Evolutionary conservation across 352 stramenopile genomes (phyloP).

Genomic region (Phytophthora hibernalis): DNA sequence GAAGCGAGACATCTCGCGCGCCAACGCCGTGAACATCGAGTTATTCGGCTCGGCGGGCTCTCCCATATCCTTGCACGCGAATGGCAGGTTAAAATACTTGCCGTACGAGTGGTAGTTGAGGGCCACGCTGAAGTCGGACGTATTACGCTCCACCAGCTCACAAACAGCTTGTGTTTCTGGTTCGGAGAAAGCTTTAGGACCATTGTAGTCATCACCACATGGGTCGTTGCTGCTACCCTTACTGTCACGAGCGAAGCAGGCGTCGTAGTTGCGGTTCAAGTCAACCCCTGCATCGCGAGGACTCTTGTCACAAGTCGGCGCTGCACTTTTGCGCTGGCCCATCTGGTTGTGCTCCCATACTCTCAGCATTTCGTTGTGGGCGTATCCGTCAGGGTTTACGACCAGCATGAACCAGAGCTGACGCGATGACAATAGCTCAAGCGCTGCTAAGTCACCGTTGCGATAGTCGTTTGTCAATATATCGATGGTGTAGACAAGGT

Average conservation of each 20-base stretch:
- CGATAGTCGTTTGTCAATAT: slow-evolving; percentile 63
- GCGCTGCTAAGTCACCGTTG: slow-evolving; percentile 62
- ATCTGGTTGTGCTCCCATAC: slow-evolving; percentile 57
- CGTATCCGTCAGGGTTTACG: slow-evolving; percentile 88
- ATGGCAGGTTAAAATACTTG: slow-evolving; percentile 84
- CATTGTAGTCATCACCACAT: slow-evolving; percentile 82
- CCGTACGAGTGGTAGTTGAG: slow-evolving; percentile 91
- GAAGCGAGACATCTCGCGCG: slow-evolving; percentile 73
- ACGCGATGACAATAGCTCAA: slow-evolving; percentile 64
- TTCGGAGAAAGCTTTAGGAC: slow-evolving; percentile 75
- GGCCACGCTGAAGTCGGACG: slow-evolving; percentile 62
- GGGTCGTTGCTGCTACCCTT: slow-evolving; percentile 70
- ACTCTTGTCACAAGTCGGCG: slow-evolving; percentile 39
- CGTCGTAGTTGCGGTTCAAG: slow-evolving; percentile 88
- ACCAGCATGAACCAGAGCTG: slow-evolving; percentile 88
- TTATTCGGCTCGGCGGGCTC: slow-evolving; percentile 41
- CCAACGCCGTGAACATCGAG: slow-evolving; percentile 57
- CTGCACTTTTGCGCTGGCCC: slow-evolving; percentile 80
- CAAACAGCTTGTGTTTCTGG: slow-evolving; percentile 83
- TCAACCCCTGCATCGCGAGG: slow-evolving; percentile 67
- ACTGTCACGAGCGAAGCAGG: slow-evolving; percentile 71
- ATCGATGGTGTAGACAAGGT: slow-evolving; percentile 86
- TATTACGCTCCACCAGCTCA: slow-evolving; percentile 58
- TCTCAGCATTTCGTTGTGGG: slow-evolving; percentile 67
- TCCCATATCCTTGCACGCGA: slow-evolving; percentile 76